Conservation (phyloP, 1,284 basidiomycete species). For the Puccinia brachypodii region DNA sequence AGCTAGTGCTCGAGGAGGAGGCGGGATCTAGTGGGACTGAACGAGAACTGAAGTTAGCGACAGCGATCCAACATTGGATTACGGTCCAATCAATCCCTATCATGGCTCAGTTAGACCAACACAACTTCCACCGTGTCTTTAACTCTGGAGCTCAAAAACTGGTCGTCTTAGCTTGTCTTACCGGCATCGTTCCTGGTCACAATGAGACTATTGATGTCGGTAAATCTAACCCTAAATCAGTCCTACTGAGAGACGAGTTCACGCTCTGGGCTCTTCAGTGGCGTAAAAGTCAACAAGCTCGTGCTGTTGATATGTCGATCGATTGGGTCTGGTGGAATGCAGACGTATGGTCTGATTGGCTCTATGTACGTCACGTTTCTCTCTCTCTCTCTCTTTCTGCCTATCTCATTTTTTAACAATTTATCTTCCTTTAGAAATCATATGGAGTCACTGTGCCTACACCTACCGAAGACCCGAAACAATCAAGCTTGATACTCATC, state of each 20-base stretch:
- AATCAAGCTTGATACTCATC: slow-evolving; percentile 13
- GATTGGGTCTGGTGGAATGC: slow-evolving; percentile 43
- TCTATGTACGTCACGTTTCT: slow-evolving; percentile 15
- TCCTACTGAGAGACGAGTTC: background rate
- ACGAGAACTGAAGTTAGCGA: background rate
- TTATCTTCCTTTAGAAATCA: background rate
- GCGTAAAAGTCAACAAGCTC: slow-evolving; percentile 32
- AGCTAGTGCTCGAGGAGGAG: background rate
- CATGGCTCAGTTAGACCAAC: background rate
- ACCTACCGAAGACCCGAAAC: background rate
- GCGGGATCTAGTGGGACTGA: no score
- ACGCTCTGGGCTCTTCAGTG: slow-evolving; percentile 42
- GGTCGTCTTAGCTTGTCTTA: slow-evolving; percentile 23
- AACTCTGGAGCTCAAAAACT: background rate
- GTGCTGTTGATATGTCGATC: background rate
- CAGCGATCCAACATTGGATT: slow-evolving; percentile 16
- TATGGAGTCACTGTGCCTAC: background rate
- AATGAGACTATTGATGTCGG: background rate
- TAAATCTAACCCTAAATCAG: background rate
- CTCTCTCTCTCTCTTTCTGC: background rate
- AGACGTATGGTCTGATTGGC: slow-evolving; percentile 29
- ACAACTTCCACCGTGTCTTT: slow-evolving; percentile 11
- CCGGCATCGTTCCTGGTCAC: background rate
- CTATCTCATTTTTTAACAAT: background rate
- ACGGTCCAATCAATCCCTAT: background rate